Percentiles rank a stretch among this genome's conserved stretches.
Evolutionary conservation across 2,329 filamentous ascomycete species (phyloP).

Genomic region (Beauveria rudraprayagi): DNA sequence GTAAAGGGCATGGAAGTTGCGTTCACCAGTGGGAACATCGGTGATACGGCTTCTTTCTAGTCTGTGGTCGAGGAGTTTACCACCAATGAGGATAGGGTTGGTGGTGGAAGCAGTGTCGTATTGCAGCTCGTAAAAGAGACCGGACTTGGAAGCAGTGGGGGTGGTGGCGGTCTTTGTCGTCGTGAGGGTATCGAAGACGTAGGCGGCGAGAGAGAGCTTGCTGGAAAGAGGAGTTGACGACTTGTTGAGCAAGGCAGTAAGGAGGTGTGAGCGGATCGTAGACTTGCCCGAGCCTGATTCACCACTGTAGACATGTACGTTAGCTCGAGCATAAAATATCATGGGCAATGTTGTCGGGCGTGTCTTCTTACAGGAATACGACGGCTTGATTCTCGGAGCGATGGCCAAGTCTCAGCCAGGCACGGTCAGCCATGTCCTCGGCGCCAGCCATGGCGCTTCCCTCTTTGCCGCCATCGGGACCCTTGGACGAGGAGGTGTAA

Average conservation of each 20-base stretch:
- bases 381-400: slow-evolving; percentile 90
- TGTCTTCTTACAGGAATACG: slow-evolving; percentile 71
- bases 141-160: slow-evolving; percentile 89
- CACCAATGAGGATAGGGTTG: slow-evolving; percentile 82
- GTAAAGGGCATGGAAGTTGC: slow-evolving; percentile 93
- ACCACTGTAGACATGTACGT: slow-evolving; percentile 49
- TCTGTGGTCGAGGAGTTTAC: slow-evolving; percentile 88
- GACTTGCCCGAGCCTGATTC: slow-evolving; percentile 97
- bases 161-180: slow-evolving; percentile 96
- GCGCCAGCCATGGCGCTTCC: slow-evolving; percentile 88
- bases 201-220: slow-evolving; percentile 87
- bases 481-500: slow-evolving; percentile 81
- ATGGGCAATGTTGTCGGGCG: no score
- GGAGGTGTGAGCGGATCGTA: slow-evolving; percentile 79
- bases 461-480: slow-evolving; percentile 82
- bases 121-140: slow-evolving; percentile 91
- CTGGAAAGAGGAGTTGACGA: slow-evolving; percentile 88
- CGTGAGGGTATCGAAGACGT: slow-evolving; percentile 91
- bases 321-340: slow-evolving; percentile 14
- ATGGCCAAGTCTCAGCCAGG: slow-evolving; percentile 76
- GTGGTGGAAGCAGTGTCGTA: slow-evolving; percentile 84
- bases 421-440: slow-evolving; percentile 82
- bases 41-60: slow-evolving; percentile 87
- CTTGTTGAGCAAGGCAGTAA: slow-evolving; percentile 78
- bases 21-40: slow-evolving; percentile 87